These are phyloP conservation scores for Dothistroma septosporum DNA, from an alignment of 2,329 filamentous ascomycete genomes.

Conservation along the genomic window DNA sequence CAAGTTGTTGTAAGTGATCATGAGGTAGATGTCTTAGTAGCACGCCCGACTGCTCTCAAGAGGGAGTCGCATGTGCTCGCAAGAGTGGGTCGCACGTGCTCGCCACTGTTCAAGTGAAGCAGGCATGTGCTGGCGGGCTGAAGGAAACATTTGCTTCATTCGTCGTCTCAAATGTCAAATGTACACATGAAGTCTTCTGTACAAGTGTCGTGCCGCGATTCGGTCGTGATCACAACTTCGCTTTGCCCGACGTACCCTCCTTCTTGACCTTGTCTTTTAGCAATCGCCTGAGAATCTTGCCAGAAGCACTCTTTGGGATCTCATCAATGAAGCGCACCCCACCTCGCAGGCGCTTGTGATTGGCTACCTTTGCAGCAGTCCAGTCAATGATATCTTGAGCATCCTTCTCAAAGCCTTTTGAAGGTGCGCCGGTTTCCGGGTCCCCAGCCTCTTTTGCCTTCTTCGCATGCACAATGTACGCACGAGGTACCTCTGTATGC, in stretches of 20 bases:
- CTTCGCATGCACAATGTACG: constrained; percentile 42
- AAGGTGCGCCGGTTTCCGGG: constrained; percentile 16
- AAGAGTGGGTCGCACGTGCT: background rate
- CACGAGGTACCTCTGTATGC: constrained; percentile 46
- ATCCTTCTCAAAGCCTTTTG: constrained; percentile 26
- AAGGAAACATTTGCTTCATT: background rate
- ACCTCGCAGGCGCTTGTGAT: constrained; percentile 46
- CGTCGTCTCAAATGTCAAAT: background rate
- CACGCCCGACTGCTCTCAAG: background rate
- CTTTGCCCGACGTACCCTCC: constrained; percentile 36
- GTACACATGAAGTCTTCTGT: background rate
- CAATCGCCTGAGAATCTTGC: constrained; percentile 47
- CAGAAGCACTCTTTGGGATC: constrained; percentile 46
- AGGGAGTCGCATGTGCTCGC: background rate
- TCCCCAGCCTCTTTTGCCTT: constrained; percentile 35
- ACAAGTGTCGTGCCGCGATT: background rate
- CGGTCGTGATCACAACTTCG: constrained; percentile 35
- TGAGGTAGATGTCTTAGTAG: background rate
- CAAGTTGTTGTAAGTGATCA: background rate
- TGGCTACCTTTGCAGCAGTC: constrained; percentile 44
- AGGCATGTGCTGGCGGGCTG: background rate
- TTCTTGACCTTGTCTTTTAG: constrained; percentile 43
- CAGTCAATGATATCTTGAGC: constrained; percentile 43
- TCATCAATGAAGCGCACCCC: constrained; percentile 45
- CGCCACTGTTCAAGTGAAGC: background rate